Percentiles rank a stretch among this genome's conserved stretches.
Evolutionary conservation across 495 filamentous ascomycete species (phyloP).

Genomic region (Penicillium cosmopolitanum): DNA sequence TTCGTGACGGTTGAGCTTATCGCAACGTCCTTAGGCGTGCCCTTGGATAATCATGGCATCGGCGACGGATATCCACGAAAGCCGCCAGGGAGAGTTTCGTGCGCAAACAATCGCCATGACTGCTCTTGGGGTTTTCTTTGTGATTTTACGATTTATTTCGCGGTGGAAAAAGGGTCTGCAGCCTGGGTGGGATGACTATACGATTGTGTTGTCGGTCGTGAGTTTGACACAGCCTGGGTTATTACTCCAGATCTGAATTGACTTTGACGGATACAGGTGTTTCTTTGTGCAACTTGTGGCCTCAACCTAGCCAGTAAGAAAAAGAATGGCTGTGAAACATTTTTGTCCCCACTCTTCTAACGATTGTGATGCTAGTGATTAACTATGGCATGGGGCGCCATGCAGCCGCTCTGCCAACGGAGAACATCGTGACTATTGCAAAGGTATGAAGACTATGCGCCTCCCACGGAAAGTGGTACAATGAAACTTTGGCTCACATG

Average conservation of each 20-base stretch:
- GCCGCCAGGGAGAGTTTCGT: constrained; percentile 14
- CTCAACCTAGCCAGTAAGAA: constrained; percentile 13
- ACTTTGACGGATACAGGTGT: constrained; percentile 4
- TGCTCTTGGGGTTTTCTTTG: constrained; percentile 16
- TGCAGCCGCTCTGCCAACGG: constrained; percentile 4
- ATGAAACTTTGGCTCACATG: background rate
- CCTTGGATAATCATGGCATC: background rate
- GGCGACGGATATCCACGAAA: background rate
- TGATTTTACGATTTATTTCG: constrained; percentile 15
- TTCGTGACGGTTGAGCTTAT: background rate
- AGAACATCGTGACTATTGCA: constrained; percentile 15
- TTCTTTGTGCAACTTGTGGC: constrained; percentile 9
- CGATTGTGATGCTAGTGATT: constrained; percentile 10
- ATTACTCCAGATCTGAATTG: background rate
- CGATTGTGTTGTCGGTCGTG: constrained; percentile 17
- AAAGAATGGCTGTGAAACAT: too few relatives aligned
- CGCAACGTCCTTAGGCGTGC: background rate
- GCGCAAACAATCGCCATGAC: constrained; percentile 18
- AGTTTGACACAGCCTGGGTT: background rate
- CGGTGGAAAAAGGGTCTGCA: constrained; percentile 12
- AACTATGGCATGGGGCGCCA: constrained; percentile 20
- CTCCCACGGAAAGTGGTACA: background rate
- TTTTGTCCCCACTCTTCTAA: background rate
- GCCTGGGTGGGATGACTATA: constrained; percentile 15
- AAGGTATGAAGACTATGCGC: background rate